Conservation (phyloP, 805 yeast species). For the Yarrowia sp. region DNA sequence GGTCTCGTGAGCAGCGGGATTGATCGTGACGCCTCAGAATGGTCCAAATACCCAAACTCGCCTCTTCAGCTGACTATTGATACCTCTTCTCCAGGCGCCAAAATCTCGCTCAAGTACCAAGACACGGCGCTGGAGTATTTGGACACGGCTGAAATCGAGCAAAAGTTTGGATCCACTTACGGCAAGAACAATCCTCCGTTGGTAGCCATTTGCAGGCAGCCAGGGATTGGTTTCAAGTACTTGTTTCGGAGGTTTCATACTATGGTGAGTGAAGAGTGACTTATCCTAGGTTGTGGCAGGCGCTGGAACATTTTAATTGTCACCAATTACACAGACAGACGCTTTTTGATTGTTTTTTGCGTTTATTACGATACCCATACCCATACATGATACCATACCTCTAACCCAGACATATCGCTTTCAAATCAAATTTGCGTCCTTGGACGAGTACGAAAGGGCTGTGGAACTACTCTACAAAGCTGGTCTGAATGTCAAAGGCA, state of each 20-base stretch:
- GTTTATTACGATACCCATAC: not conserved
- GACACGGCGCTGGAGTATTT: not conserved
- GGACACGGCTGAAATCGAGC: not conserved
- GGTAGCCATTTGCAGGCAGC: slow-evolving; percentile 2
- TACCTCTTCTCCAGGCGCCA: not conserved
- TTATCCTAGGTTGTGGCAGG: no score
- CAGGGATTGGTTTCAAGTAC: slow-evolving; percentile 15
- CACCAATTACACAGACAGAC: no score
- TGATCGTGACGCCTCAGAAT: not conserved
- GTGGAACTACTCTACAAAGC: not conserved
- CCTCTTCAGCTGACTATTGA: not conserved
- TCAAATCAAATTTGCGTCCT: not conserved
- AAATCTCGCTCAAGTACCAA: not conserved
- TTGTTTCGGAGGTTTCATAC: not conserved
- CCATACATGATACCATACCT: no score
- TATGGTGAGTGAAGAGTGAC: slow-evolving; percentile 2
- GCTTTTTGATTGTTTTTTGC: no score
- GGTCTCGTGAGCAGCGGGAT: not conserved
- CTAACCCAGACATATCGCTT: slow-evolving; percentile 23
- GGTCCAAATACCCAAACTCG: slow-evolving; percentile 2
- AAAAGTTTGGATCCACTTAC: not conserved
- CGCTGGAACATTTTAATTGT: no score
- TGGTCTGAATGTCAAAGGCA: slow-evolving; percentile 1
- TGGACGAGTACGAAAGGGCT: not conserved
- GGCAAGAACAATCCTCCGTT: slow-evolving; percentile 1